Conservation (phyloP, 2,329 filamentous ascomycete genomes). For the Colletotrichum higginsianum region DNA sequence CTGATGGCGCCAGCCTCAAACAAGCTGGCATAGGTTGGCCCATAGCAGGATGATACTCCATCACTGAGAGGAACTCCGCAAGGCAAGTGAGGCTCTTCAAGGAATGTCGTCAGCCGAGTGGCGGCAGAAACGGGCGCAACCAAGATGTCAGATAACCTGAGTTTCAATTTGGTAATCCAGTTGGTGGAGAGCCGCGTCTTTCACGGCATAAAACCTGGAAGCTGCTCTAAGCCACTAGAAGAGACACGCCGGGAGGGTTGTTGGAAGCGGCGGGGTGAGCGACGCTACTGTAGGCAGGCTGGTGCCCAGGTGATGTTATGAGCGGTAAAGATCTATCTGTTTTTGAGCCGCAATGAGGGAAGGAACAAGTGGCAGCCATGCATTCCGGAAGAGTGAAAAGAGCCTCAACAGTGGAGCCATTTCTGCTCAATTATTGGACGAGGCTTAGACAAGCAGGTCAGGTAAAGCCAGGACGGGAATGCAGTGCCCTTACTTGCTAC, state of each 20-base stretch:
- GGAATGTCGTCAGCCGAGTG: neutral
- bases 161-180: neutral
- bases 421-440: too few species aligned
- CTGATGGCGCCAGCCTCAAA: neutral
- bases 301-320: neutral
- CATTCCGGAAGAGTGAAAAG: too few species aligned
- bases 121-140: neutral
- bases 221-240: neutral
- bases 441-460: too few species aligned
- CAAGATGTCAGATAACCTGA: neutral
- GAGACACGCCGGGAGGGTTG: neutral
- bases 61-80: neutral
- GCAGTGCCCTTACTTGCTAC: too few species aligned
- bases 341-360: neutral
- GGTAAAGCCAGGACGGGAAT: too few species aligned
- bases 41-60: too few species aligned
- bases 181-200: neutral
- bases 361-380: too few species aligned
- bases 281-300: neutral
- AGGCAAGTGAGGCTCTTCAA: neutral
- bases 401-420: too few species aligned
- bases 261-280: neutral
- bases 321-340: neutral
- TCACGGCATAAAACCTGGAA: neutral
- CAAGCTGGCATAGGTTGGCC: neutral